Base-by-base conservation (phyloP, 768 basidiomycete genomes). In the Auricularia cornea region DNA sequence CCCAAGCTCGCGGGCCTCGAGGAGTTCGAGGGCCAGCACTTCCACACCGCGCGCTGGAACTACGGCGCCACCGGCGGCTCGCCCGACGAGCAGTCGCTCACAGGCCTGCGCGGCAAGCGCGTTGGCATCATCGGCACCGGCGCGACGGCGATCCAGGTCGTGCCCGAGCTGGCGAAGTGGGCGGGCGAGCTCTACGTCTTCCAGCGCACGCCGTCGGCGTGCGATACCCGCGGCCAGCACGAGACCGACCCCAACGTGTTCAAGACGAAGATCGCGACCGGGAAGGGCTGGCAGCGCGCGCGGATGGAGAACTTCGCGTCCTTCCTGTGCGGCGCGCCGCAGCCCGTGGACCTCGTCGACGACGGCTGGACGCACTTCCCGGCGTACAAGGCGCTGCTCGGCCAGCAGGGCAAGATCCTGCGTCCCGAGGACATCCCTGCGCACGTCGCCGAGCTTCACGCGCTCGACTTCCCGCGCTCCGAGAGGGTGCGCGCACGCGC, bases 181-280 rank as follows among this genome's bases (percentile, higher is more conserved):
- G 59, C 59, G 23, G 29, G 44, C 16, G 16, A 64, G 10, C 57
- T 64, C 29, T 35, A 31, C 61, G 41, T 64, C 35, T 64, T 64
- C 63, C 60, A 62, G 32, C 63, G 63, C 38, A 64, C 63, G 14
- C 63, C 63, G 12, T 62, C 61, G 26, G 31, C 59, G 5, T 62
- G 33, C 20, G 60, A 62, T 23, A 23, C 40, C 40, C 35, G 61
- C 16, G 16, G 29, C 35, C 63, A 64, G 51, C 60, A 48, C 20
- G 44, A 48, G 20, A 48, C 44, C 11, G 23, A 48, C 20, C 16
- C 23, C 2, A 18, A 48, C 12, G 3, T 23, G 20, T 48, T 18
- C 20, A 48, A 20, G 44, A 48, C 44, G 44, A 23, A 48, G 44
- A 23, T 48, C 44, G 44, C 44, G 44, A 48, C 44, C 20, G 44